Percentiles rank a stretch among this genome's conserved stretches.
phyloP scores from a whole-genome alignment of 2,329 filamentous ascomycete genomes.

The Mycosphaerella arachidis region DNA sequence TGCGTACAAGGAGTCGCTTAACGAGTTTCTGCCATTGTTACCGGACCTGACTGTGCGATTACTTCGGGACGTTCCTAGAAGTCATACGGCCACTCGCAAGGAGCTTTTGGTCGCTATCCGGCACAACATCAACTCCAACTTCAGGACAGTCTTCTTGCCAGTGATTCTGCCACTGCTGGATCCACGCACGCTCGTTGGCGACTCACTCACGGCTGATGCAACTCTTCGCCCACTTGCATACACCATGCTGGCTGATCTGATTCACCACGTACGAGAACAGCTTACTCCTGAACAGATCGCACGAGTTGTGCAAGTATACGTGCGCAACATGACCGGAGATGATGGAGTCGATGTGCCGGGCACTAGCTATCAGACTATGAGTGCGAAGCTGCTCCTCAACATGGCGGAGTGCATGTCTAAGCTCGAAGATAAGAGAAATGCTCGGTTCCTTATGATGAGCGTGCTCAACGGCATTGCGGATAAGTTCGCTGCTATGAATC shows the following conservation, averaged over 20 bases:
- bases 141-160: constrained; percentile 85
- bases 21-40: constrained; percentile 79
- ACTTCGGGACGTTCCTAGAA: constrained; percentile 86
- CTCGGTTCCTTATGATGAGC: constrained; percentile 91
- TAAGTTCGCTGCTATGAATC: constrained; percentile 97
- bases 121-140: constrained; percentile 99
- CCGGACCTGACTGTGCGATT: constrained; percentile 87
- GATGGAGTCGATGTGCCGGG: constrained; percentile 64
- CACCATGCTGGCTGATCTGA: constrained; percentile 96
- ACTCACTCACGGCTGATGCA: constrained; percentile 93
- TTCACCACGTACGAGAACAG: constrained; percentile 92
- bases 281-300: constrained; percentile 86
- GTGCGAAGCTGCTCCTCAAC: constrained; percentile 90
- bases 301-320: constrained; percentile 95
- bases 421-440: constrained; percentile 87
- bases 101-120: constrained; percentile 93
- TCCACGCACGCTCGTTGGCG: constrained; percentile 87
- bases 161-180: constrained; percentile 96
- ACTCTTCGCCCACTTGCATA: constrained; percentile 94
- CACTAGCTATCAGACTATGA: constrained; percentile 99
- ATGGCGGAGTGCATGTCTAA: constrained; percentile 98
- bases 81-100: constrained; percentile 90
- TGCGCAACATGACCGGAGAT: constrained; percentile 88
- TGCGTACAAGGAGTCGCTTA: constrained; percentile 79
- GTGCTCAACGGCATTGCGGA: constrained; percentile 97